A percentile compares a stretch with the other conserved stretches of the same genome.
Conservation (phyloP, 73 alveolate species). For the Paramecium biaurelia region DNA sequence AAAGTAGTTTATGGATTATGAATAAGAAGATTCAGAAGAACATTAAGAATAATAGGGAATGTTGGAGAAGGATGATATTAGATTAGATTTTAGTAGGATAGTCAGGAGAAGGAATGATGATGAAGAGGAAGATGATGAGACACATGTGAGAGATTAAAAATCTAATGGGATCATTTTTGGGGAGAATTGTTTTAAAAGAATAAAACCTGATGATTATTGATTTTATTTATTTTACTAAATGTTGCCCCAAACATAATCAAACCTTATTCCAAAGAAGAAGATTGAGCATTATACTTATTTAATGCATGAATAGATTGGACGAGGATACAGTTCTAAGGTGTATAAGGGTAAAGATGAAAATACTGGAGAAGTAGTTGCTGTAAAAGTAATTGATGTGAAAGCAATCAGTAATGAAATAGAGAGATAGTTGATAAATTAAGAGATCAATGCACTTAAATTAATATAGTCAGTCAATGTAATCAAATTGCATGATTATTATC, state of each 20-base stretch:
- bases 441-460: conserved; percentile 59
- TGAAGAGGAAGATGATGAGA: not conserved
- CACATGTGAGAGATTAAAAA: not conserved
- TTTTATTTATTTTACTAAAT: not conserved
- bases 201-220: conserved; percentile 34
- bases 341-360: conserved; percentile 61
- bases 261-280: conserved; percentile 56
- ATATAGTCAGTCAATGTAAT: conserved; percentile 50
- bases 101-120: not conserved
- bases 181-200: not conserved
- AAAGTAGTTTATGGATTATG: not conserved
- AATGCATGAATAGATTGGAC: conserved; percentile 57
- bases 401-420: conserved; percentile 60
- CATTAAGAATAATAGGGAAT: not conserved
- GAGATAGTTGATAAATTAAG: conserved; percentile 20
- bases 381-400: conserved; percentile 63
- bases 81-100: not conserved
- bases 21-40: not conserved
- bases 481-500: conserved; percentile 44
- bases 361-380: conserved; percentile 62
- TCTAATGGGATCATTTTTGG: not conserved
- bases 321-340: conserved; percentile 63
- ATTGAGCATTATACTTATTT: conserved; percentile 61
- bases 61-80: not conserved
- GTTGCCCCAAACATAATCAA: conserved; percentile 32